These are phyloP conservation scores for Phytophthora vignae DNA, from an alignment of 352 stramenopile genomes.

Conservation along the genomic window DNA sequence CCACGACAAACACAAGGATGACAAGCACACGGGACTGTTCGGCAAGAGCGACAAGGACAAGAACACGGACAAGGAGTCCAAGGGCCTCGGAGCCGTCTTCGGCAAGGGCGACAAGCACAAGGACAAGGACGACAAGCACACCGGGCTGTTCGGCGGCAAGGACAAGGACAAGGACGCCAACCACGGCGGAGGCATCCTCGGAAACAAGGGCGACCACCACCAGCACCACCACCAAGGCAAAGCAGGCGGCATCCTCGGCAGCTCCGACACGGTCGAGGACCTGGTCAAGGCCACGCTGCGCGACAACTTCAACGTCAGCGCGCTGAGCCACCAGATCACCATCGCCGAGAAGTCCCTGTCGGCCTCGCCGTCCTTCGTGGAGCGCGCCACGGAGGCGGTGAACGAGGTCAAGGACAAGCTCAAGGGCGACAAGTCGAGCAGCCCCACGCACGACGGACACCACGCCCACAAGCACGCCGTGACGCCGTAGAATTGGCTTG, in stretches of 20 bases:
- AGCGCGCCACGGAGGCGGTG: conserved; percentile 34
- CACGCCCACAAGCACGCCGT: conserved; percentile 4
- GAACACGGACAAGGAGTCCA: background rate
- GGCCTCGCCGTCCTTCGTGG: conserved; percentile 20
- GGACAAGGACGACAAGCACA: conserved; percentile 15
- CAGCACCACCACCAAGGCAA: conserved; percentile 1
- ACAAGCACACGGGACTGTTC: conserved; percentile 6
- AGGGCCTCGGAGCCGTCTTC: background rate
- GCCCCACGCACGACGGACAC: conserved; percentile 5
- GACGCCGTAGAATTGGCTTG: background rate
- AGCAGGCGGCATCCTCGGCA: conserved; percentile 3
- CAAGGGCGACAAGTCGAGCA: conserved; percentile 25
- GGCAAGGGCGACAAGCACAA: conserved; percentile 7
- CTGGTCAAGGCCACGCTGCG: conserved; percentile 32
- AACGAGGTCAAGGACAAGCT: conserved; percentile 31
- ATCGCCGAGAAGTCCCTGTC: conserved; percentile 25
- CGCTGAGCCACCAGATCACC: conserved; percentile 34
- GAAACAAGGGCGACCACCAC: conserved; percentile 2
- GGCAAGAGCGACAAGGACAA: conserved; percentile 11
- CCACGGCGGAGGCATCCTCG: conserved; percentile 2
- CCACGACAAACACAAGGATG: background rate
- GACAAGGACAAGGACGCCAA: conserved; percentile 25
- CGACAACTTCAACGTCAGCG: conserved; percentile 28
- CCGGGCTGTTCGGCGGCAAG: conserved; percentile 9
- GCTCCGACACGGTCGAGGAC: conserved; percentile 29